Base-by-base conservation (phyloP, 1,139 yeast species). In the Candida albicans region DNA sequence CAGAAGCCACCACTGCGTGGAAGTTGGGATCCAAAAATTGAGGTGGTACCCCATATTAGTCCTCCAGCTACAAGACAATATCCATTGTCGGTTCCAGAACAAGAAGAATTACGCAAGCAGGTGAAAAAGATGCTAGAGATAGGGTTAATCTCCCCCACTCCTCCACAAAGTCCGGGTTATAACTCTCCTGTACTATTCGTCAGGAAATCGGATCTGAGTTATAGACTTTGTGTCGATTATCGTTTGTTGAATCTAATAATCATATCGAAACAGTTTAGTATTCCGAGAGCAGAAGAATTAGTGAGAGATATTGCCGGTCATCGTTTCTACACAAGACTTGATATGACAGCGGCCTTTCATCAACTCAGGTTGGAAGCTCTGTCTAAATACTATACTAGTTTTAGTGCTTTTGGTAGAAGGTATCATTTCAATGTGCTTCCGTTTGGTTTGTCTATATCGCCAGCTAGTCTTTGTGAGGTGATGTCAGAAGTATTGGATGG, bases 401-500 rank as follows among this genome's bases (percentile, higher is more conserved):
- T 38, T 18, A 12, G 27, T 8, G 41, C 41, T 8, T 26, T 38
- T n/a, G 41, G 41, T 6, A 22, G 36, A 7, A 38, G 33, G 15
- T 38, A 32, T 26, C 10, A 14, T 8, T 32, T 11, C 18, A 27
- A 38, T 24, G 36, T 33, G 3, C 27, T 38, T 5, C 41, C 41
- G 2, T 38, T 38, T 33, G 41, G 41, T 4, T 38, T 32, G 13
- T 32, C 41, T 7, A 38, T 32, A 33, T 13, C 33, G 22, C 26
- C 30, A 10, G 46, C 28, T 7, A 6, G 5, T 10, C n/a, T 28
- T 10, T 4, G n/a, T 8, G 31, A 28, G n/a, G 31, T 28, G n/a
- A 33, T 27, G 31, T 38, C 35, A 30, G 43, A 33, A 18, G 26
- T 33, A 18, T 7, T 37, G 15, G 33, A 32, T 22, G 45, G 34